Base-by-base conservation (phyloP, 352 stramenopile species). In the Chrysophaeum taylorii region DNA sequence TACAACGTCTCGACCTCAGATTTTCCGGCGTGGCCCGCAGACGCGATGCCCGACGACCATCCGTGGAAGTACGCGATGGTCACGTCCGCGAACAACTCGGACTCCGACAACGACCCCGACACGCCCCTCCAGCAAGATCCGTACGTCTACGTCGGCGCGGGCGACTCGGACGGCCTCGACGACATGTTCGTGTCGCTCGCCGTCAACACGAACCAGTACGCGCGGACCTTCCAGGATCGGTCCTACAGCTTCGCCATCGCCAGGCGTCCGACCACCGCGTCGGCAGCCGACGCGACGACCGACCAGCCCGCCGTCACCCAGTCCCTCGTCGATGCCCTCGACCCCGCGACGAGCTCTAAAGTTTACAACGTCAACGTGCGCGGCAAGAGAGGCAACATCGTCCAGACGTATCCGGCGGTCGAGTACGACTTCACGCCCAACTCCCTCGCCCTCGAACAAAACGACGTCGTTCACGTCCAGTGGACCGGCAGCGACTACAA, bases 341-440 rank as follows among this genome's bases (percentile, higher is more conserved):
- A n/a, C n/a, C n/a, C n/a, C n/a, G n/a, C n/a, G n/a, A 48, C 41
- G 41, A 68, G 68, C 43, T 37, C 48, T 21, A 75, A 72, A 42
- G 73, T 82, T 37, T 81, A 75, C 70, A 81, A 80, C 61, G 33
- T 82, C 0, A 81, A 79, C 70, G 75, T 79, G 5, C 70, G 75
- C 60, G 77, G 77, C 27, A 82, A 82, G 69, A 54, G 75, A 18
- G 77, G 77, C 31, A 82, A 82, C 66, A 82, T 82, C 64, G 77
- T 82, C 14, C 72, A 82, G 60, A 73, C 71, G 9, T 82, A 81
- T 43, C 77, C 77, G n/a, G 53, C 72, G 21, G 77, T 82, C 31
- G 77, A 82, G 69, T 81, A 81, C 70, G 75, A 81, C 70, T 82
- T 79, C 52, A 60, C 75, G 27, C 74, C 77, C 27, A 79, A 80